These are phyloP conservation scores for Dendrothele bispora DNA, from an alignment of 768 basidiomycete species.

Conservation along the genomic window DNA sequence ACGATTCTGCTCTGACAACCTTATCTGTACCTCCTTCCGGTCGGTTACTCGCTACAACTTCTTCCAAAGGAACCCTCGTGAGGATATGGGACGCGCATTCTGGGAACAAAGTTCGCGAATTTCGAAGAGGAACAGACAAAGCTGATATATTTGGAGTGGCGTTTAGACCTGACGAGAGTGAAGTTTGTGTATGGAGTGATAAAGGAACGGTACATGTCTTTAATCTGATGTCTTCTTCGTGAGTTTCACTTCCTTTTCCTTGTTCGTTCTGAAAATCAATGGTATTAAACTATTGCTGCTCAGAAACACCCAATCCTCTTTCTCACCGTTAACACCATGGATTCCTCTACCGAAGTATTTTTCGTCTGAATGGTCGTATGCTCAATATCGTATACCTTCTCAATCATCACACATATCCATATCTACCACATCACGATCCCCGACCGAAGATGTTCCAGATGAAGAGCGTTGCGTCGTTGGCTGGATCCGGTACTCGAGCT, in stretches of 20 bases:
- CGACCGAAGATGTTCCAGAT: constrained; percentile 62
- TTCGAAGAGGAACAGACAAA: constrained; percentile 85
- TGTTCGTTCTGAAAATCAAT: constrained; percentile 2
- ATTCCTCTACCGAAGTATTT: constrained; percentile 88
- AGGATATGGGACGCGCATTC: constrained; percentile 81
- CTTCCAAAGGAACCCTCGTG: constrained; percentile 79
- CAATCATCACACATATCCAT: constrained; percentile 83
- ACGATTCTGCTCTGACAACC: constrained; percentile 76
- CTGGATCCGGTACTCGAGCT: no score
- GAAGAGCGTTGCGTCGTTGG: constrained; percentile 86
- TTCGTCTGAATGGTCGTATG: constrained; percentile 95
- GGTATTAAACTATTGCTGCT: background rate
- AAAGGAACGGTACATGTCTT: constrained; percentile 95
- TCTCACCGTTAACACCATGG: constrained; percentile 78
- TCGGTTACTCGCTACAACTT: constrained; percentile 79
- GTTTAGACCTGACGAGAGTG: constrained; percentile 82
- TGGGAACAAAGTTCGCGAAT: constrained; percentile 74
- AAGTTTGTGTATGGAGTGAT: constrained; percentile 91
- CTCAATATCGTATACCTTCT: constrained; percentile 85
- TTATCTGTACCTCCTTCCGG: constrained; percentile 80
- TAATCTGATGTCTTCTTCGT: constrained; percentile 69
- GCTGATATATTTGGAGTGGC: constrained; percentile 91
- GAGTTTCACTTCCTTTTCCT: constrained; percentile 30
- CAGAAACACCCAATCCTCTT: constrained; percentile 83
- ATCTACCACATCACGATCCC: constrained; percentile 59